Evolutionary conservation across 2,329 filamentous ascomycete species (phyloP), one percentile per base, ranked within the genome.

Genomic region (Zymoseptoria crescenta): DNA sequence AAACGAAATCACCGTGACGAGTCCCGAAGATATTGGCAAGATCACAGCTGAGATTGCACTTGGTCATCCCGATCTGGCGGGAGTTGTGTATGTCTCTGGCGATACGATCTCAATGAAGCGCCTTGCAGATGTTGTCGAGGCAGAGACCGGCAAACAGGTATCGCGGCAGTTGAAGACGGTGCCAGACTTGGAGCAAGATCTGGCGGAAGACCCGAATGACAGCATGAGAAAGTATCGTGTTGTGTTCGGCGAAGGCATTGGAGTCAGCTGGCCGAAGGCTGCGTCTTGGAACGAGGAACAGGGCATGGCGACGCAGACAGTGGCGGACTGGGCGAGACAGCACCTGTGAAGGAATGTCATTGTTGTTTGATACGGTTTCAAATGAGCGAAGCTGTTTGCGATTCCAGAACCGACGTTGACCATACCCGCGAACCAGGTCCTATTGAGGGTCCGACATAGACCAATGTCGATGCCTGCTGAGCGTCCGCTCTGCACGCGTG

Each of bases 21-120:
- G 80, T 41, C 80, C 84, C 1, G 68, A 72, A 53, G 87, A 89
- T 70, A 89, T 90, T 61, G 87, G 85, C 0, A 74, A 70, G 13
- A 74, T 85, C 54, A 80, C 82, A 8, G 84, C 83, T 0, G 81
- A 84, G 56, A 67, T 86, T 51, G 74, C 85, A 1, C 76, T 80
- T 5, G 74, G 74, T 2, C 66, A 71, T 54, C 59, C 70, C 57
- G 55, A 74, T 56, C 65, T 68, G 21, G 54, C 74, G 10, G 69
- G 76, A n/a, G 76, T 85, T 1, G 75, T 87, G 0, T 86, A 79
- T 68, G 77, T 80, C 2, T 83, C 81, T 0, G 85, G 86, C 0
- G 83, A 88, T 60, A 87, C 85, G 0, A 65, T 87, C 2, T 80
- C 76, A 13, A 88, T 87, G 72, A 69, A 61, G 1, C 63, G 76